Conservation (phyloP, 2,329 filamentous ascomycete genomes). For the Aureobasidium vineae region DNA sequence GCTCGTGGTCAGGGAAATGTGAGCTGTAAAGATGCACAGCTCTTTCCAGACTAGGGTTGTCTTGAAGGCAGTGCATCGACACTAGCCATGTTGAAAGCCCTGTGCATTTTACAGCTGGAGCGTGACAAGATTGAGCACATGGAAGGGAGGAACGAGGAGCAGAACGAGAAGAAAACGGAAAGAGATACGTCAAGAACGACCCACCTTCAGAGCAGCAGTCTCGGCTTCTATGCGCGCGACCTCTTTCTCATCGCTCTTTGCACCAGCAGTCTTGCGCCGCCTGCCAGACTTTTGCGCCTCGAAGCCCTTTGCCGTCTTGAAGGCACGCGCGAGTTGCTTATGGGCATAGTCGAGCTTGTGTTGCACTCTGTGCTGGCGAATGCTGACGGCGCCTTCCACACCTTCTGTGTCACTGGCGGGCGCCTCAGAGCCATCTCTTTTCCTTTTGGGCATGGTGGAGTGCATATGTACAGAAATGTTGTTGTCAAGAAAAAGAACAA, state of each 20-base stretch:
- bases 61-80: not conserved
- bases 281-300: conserved; percentile 72
- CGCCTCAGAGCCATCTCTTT: conserved; percentile 32
- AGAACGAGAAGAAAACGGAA: conserved; percentile 3
- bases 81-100: not conserved
- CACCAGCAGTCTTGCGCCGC: conserved; percentile 56
- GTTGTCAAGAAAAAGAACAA: conserved; percentile 3
- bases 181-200: conserved; percentile 24
- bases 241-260: conserved; percentile 48
- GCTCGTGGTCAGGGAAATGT: not conserved
- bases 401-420: conserved; percentile 30
- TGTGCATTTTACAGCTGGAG: not conserved
- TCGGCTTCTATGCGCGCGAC: conserved; percentile 63
- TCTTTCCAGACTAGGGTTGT: not conserved
- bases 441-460: conserved; percentile 37
- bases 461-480: conserved; percentile 8
- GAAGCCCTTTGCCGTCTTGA: conserved; percentile 72
- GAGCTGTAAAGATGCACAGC: not conserved
- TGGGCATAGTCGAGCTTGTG: conserved; percentile 54
- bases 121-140: not conserved
- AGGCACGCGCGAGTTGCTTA: conserved; percentile 62
- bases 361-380: conserved; percentile 49
- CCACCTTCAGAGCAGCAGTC: conserved; percentile 57
- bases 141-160: not conserved
- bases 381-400: conserved; percentile 28